Evolutionary conservation across 139 green algal genomes (phyloP).

Genomic region (Eudorina sp.): DNA sequence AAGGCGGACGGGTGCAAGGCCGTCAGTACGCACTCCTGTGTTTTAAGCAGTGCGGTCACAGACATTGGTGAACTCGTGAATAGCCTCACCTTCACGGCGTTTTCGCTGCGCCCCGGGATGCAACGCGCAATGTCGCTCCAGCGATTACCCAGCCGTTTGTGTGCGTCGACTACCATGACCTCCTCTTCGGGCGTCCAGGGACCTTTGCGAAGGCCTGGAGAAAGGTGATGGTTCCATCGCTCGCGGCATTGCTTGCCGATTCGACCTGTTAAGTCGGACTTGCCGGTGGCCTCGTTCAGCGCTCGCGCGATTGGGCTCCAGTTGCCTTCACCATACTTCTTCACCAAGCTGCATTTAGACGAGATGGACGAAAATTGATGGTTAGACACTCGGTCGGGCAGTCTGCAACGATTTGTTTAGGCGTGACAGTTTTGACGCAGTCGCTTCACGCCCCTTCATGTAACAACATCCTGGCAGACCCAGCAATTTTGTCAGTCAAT

Average conservation of each 20-base stretch:
- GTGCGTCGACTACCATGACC: slow-evolving; percentile 62
- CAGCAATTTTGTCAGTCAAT: not conserved
- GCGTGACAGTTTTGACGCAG: not conserved
- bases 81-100: slow-evolving; percentile 78
- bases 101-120: slow-evolving; percentile 81
- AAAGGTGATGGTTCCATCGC: slow-evolving; percentile 80
- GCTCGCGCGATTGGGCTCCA: slow-evolving; percentile 71
- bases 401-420: too few relatives aligned
- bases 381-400: not conserved
- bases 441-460: not conserved
- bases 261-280: slow-evolving; percentile 26
- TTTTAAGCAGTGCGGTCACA: too few relatives aligned
- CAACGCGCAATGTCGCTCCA: slow-evolving; percentile 85
- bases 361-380: not conserved
- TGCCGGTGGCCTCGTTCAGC: slow-evolving; percentile 46
- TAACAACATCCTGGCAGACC: not conserved
- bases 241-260: slow-evolving; percentile 73
- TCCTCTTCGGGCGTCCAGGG: slow-evolving; percentile 73
- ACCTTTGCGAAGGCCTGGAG: slow-evolving; percentile 71
- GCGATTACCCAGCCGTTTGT: slow-evolving; percentile 55
- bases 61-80: too few relatives aligned
- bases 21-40: too few relatives aligned
- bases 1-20: too few relatives aligned
- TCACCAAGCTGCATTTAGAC: slow-evolving; percentile 61
- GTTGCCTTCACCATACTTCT: slow-evolving; percentile 67